A percentile compares a stretch with the other conserved stretches of the same genome.
Conservation (phyloP, 169 alveolate genomes). For the Perkinsus chesapeaki region DNA sequence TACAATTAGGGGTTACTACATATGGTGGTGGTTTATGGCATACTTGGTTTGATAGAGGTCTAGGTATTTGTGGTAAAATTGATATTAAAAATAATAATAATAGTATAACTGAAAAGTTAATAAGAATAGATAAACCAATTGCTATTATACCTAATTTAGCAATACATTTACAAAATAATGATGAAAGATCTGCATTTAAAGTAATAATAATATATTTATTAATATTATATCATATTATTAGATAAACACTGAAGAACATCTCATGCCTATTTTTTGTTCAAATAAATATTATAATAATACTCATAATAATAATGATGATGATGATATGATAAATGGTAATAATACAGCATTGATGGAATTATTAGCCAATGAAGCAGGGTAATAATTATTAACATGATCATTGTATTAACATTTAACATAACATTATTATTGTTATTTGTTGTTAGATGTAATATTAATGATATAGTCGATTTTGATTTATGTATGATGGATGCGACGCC, state of each 20-base stretch:
- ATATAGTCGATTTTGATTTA: constrained; percentile 59
- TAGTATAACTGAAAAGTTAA: not conserved
- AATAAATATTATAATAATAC: not conserved
- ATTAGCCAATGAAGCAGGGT: not conserved
- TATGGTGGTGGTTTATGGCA: constrained; percentile 97
- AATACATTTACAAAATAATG: constrained; percentile 75
- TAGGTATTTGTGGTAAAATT: constrained; percentile 87
- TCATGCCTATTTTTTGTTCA: constrained; percentile 67
- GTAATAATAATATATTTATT: constrained; percentile 14
- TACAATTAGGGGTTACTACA: constrained; percentile 73
- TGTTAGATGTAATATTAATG: constrained; percentile 7
- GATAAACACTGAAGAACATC: constrained; percentile 55
- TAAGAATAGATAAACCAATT: constrained; percentile 57
- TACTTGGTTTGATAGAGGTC: constrained; percentile 93
- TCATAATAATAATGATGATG: constrained; percentile 4
- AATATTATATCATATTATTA: not conserved
- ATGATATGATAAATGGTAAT: constrained; percentile 39
- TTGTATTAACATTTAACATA: not conserved
- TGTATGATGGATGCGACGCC: constrained; percentile 80
- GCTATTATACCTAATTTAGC: constrained; percentile 83
- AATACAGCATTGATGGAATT: constrained; percentile 9
- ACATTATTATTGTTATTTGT: not conserved
- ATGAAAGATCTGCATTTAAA: constrained; percentile 65
- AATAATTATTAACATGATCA: not conserved
- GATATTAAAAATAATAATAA: constrained; percentile 47